Evolutionary conservation across 345 rosid genomes (phyloP).

Genomic region (Mangifera indica): DNA sequence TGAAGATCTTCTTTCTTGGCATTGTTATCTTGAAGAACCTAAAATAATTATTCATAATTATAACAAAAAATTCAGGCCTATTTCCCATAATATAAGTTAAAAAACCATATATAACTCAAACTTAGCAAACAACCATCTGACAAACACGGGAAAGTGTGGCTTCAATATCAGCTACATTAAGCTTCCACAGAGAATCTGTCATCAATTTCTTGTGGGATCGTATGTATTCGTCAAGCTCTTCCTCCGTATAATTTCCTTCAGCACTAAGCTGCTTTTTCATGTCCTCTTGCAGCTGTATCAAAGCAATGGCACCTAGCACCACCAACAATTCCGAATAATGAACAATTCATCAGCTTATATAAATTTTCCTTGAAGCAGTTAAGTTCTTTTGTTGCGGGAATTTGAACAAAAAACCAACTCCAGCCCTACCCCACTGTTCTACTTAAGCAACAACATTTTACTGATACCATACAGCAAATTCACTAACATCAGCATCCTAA

Average conservation of each 20-base stretch:
- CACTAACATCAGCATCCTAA: neutral
- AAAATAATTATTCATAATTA: conserved; percentile 32
- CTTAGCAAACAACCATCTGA: conserved; percentile 74
- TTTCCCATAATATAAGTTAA: conserved; percentile 18
- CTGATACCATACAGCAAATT: neutral
- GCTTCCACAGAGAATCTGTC: conserved; percentile 97
- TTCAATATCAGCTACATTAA: conserved; percentile 96
- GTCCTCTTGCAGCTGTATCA: conserved; percentile 97
- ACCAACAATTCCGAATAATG: conserved; percentile 17
- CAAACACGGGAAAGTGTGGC: conserved; percentile 93
- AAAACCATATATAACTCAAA: conserved; percentile 21
- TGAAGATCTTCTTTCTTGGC: conserved; percentile 89
- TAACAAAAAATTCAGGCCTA: conserved; percentile 11
- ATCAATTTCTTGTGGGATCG: conserved; percentile 83
- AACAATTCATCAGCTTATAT: neutral
- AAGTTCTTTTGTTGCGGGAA: neutral
- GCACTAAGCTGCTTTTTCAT: conserved; percentile 87
- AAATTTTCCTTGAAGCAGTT: neutral
- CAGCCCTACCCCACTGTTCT: neutral
- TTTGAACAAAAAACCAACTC: conserved; percentile 4
- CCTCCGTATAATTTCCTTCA: conserved; percentile 82
- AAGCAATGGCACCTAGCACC: conserved; percentile 80
- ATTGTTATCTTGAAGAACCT: conserved; percentile 95
- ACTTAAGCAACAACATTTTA: neutral
- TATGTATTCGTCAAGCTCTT: conserved; percentile 89